Base-by-base conservation (phyloP, 169 alveolate species). In the Condylostoma magnum region DNA sequence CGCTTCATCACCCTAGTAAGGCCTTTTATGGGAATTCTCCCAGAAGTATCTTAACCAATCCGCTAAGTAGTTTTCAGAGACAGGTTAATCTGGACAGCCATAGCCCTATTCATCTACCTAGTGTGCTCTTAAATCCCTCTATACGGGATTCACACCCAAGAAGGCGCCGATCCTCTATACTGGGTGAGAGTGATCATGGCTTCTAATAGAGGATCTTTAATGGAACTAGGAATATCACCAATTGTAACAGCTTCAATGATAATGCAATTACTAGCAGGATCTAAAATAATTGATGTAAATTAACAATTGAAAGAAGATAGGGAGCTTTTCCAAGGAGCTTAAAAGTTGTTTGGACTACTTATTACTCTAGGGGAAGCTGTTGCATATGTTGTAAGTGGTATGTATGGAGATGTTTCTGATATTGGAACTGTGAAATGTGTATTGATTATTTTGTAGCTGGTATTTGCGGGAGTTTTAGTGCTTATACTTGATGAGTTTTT, bases 281-380 rank as follows among this genome's bases (percentile, higher is more conserved):
- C 99, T 37, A 97, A 97, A 84, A 96, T 98, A 52, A 97, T 98
- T 41, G 99, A 97, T 52, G 99, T 98, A 22, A 99, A 98, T 88
- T 98, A 98, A 83, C 91, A 96, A 31, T 91, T 96, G 60, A 97
- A 97, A 86, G 99, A 97, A 79, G 99, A 98, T 83, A 87, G 99
- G 70, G 98, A 97, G 37, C 89, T 98, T 27, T 98, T 96, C 93
- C 96, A 97, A 71, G 99, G 98, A 28, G 98, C 99, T 10, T 95
- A 95, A 76, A 95, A 95, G 73, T 83, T 98, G 60, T 95, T 98
- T 83, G 99, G 99, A 20, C 79, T 98, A 72, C 84, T 98, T 73
- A 98, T 98, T 77, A 98, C 99, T 15, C 69, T 98, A 57, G 99
- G 99, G 25, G 99, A 98, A 90, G 99, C 99, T 6, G 96, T 97